These are phyloP conservation scores for Escovopsis weberi DNA, from an alignment of 2,329 filamentous ascomycete genomes.

Conservation along the genomic window DNA sequence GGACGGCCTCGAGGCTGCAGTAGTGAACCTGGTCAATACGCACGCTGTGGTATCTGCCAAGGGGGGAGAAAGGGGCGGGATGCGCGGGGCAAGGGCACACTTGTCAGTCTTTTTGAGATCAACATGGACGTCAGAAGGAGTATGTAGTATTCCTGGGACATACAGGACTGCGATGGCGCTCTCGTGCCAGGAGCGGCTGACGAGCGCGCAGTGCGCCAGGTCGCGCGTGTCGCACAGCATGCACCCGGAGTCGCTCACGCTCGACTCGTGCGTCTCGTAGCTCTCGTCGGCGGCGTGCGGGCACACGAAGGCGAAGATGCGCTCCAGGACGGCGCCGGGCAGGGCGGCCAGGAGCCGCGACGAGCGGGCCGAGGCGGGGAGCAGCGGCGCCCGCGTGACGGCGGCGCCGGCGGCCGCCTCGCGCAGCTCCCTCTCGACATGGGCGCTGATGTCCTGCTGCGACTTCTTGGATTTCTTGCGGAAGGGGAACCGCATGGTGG, in stretches of 20 bases:
- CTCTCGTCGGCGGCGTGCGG: conserved; percentile 65
- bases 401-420: conserved; percentile 5
- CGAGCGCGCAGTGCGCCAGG: conserved; percentile 63
- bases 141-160: conserved; percentile 19
- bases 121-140: no score
- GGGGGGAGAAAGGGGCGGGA: not conserved
- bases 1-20: conserved; percentile 70
- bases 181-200: conserved; percentile 58
- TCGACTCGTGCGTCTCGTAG: conserved; percentile 73
- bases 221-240: conserved; percentile 91
- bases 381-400: conserved; percentile 13
- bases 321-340: conserved; percentile 53
- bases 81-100: no score
- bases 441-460: conserved; percentile 11
- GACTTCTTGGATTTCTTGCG: conserved; percentile 23
- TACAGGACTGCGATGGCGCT: conserved; percentile 43
- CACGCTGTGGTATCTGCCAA: conserved; percentile 64
- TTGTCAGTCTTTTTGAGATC: no score
- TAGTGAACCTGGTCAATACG: conserved; percentile 92
- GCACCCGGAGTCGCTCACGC: conserved; percentile 63
- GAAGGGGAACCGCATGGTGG: conserved; percentile 23
- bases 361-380: conserved; percentile 26
- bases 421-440: conserved; percentile 17
- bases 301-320: conserved; percentile 71
- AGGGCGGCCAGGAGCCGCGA: conserved; percentile 36